These are phyloP conservation scores for Conticribra weissflogii DNA, from an alignment of 108 stramenopile species.

Conservation along the genomic window DNA sequence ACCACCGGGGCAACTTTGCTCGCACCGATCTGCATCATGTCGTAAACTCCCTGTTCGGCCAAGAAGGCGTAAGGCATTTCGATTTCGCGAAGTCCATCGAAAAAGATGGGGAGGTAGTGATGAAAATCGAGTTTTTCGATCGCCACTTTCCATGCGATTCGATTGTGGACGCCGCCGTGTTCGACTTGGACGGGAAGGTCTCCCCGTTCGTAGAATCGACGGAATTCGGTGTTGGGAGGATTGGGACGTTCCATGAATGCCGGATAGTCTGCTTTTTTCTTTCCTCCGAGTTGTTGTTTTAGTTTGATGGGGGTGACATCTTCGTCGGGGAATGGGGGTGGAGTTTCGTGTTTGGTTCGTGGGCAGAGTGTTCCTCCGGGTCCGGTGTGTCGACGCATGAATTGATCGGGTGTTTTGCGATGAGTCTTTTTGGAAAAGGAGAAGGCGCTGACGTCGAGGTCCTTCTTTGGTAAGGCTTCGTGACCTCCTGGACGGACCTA, in stretches of 20 bases:
- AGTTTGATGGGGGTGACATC: conserved; percentile 48
- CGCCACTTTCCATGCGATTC: conserved; percentile 87
- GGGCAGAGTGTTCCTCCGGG: conserved; percentile 62
- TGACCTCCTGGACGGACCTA: conserved; percentile 77
- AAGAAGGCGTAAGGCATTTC: conserved; percentile 90
- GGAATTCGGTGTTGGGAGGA: conserved; percentile 89
- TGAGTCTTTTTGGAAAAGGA: conserved; percentile 61
- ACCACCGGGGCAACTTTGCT: conserved; percentile 86
- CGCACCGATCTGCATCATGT: conserved; percentile 79
- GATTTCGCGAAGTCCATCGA: conserved; percentile 88
- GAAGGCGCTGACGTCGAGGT: conserved; percentile 71
- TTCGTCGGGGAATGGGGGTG: conserved; percentile 46
- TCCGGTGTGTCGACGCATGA: conserved; percentile 68
- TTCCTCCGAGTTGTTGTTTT: neutral
- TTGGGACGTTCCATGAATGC: conserved; percentile 82
- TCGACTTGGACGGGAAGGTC: conserved; percentile 88
- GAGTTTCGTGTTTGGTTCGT: conserved; percentile 29
- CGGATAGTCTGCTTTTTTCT: conserved; percentile 53
- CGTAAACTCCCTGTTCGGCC: conserved; percentile 88
- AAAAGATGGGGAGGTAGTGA: conserved; percentile 91
- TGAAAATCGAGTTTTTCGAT: conserved; percentile 89
- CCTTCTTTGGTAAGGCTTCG: conserved; percentile 60
- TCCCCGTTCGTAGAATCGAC: conserved; percentile 86
- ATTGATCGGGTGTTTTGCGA: conserved; percentile 52
- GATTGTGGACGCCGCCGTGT: conserved; percentile 77